Evolutionary conservation across 192 early-diverging fungal species (phyloP).

Genomic region (Dispira parvispora): DNA sequence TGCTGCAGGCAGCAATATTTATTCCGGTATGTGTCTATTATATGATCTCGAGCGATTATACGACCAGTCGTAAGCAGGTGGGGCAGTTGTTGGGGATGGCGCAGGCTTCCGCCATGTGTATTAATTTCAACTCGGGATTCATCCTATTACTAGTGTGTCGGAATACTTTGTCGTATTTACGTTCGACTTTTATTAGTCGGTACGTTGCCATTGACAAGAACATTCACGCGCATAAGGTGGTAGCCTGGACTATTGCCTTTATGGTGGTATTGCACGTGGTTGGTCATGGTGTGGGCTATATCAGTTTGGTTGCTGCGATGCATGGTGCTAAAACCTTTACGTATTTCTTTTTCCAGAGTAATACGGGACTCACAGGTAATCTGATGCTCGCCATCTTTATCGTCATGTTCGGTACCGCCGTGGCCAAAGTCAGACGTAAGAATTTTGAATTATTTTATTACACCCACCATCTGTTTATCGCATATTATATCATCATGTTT

Average conservation of each 20-base stretch:
- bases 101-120: conserved; percentile 37
- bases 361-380: conserved; percentile 58
- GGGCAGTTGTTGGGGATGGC: conserved; percentile 32
- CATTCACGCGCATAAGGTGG: conserved; percentile 64
- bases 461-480: conserved; percentile 73
- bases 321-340: conserved; percentile 17
- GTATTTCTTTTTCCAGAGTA: conserved; percentile 34
- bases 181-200: conserved; percentile 51
- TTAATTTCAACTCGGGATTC: conserved; percentile 50
- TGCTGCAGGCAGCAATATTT: conserved; percentile 37
- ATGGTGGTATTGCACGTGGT: conserved; percentile 49
- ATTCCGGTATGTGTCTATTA: conserved; percentile 36
- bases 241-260: conserved; percentile 55
- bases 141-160: conserved; percentile 60
- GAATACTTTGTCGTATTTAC: conserved; percentile 53
- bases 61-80: conserved; percentile 19
- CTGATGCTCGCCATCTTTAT: conserved; percentile 21
- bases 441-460: conserved; percentile 65
- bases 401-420: conserved; percentile 19
- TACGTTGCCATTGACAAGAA: conserved; percentile 70
- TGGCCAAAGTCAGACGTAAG: conserved; percentile 20
- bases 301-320: conserved; percentile 10
- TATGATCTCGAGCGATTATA: conserved; percentile 21
- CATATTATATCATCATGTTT: conserved; percentile 47
- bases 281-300: conserved; percentile 60